phyloP scores from a whole-genome alignment of 345 rosid genomes.

The Eucalyptus grandis region DNA sequence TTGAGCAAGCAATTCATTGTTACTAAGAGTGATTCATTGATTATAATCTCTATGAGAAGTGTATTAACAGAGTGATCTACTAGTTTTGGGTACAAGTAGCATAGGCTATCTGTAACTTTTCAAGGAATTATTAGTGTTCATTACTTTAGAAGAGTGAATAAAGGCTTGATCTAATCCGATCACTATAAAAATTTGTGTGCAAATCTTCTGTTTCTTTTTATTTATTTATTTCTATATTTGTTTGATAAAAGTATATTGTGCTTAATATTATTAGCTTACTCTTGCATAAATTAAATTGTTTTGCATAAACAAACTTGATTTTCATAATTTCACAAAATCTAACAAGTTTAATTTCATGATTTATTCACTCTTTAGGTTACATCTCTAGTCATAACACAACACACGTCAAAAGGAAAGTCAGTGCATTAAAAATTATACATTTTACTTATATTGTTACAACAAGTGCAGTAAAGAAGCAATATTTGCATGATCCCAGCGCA shows the following conservation, averaged over 20 bases:
- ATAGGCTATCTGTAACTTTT: no score
- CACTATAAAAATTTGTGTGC: no score
- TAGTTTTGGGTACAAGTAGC: no score
- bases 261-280: neutral
- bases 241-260: neutral
- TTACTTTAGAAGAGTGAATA: no score
- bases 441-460: neutral
- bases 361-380: neutral
- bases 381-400: neutral
- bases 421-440: neutral
- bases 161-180: accelerated
- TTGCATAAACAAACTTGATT: neutral
- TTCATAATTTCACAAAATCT: neutral
- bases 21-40: neutral
- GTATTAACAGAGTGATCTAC: no score
- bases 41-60: no score
- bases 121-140: no score
- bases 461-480: neutral
- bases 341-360: neutral
- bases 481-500: neutral
- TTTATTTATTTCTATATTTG: no score
- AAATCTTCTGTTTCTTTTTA: no score
- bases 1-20: no score
- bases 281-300: neutral
- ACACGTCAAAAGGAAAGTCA: neutral